Evolutionary conservation across 495 filamentous ascomycete species (phyloP).

Genomic region (Podospora anserina): DNA sequence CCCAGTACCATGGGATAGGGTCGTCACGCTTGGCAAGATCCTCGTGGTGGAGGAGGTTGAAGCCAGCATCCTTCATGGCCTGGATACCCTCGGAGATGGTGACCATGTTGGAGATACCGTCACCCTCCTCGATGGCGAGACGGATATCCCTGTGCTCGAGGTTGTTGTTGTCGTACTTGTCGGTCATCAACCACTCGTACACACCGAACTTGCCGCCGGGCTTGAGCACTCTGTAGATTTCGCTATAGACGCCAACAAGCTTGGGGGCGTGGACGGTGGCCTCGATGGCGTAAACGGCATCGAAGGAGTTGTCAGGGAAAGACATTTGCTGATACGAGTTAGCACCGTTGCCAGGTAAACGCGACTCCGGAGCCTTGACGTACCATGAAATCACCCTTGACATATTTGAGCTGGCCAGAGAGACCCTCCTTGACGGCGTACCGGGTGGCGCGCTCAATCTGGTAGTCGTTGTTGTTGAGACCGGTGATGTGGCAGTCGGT

Average conservation of each 20-base stretch:
- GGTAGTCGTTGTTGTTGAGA: conserved; percentile 99
- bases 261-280: conserved; percentile 94
- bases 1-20: conserved; percentile 90
- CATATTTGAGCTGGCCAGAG: conserved; percentile 75
- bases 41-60: conserved; percentile 80
- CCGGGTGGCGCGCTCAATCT: conserved; percentile 87
- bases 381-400: conserved; percentile 98
- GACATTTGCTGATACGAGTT: conserved; percentile 73
- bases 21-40: conserved; percentile 84
- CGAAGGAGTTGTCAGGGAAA: conserved; percentile 87
- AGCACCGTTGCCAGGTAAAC: conserved; percentile 4
- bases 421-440: conserved; percentile 83
- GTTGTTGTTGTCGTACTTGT: conserved; percentile 88
- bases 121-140: conserved; percentile 91
- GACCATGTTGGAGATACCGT: conserved; percentile 99
- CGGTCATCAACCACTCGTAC: conserved; percentile 99
- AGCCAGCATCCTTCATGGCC: conserved; percentile 87
- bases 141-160: conserved; percentile 84
- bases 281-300: conserved; percentile 97
- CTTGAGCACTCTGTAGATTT: conserved; percentile 95
- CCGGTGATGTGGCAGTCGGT: conserved; percentile 84
- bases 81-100: conserved; percentile 74
- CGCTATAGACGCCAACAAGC: conserved; percentile 88
- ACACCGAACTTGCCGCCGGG: conserved; percentile 95
- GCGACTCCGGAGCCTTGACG: conserved; percentile 15